Conservation (phyloP, 352 stramenopile species). For the Globisporangium apiculatum region DNA sequence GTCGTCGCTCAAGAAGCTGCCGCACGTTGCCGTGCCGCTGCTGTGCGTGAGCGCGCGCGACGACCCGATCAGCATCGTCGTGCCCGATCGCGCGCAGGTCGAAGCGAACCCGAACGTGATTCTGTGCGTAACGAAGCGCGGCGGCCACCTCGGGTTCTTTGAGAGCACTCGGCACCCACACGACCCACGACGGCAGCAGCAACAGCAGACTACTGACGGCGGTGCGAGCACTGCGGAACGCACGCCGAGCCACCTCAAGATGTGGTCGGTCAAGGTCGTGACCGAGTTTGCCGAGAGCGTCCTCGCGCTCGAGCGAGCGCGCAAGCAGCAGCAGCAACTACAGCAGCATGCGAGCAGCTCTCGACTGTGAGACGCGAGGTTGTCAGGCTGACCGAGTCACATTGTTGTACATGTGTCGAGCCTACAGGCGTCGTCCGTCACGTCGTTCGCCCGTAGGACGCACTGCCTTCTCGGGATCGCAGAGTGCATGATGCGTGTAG, state of each 20-base stretch:
- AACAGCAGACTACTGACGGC: too few relatives aligned
- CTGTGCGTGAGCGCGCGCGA: conserved; percentile 58
- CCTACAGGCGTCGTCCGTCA: too few relatives aligned
- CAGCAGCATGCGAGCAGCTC: neutral
- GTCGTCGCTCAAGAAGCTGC: conserved; percentile 29
- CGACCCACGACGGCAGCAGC: too few relatives aligned
- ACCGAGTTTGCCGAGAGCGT: conserved; percentile 51
- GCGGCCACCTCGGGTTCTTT: conserved; percentile 70
- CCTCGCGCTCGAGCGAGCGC: conserved; percentile 16
- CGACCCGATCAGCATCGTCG: conserved; percentile 47
- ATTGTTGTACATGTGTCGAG: too few relatives aligned
- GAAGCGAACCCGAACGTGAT: conserved; percentile 52
- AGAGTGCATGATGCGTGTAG: too few relatives aligned
- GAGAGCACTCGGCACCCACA: conserved; percentile 15
- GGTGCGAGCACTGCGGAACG: too few relatives aligned
- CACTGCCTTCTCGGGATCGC: too few relatives aligned
- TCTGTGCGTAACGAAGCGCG: conserved; percentile 50
- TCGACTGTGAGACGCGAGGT: too few relatives aligned
- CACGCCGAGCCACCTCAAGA: conserved; percentile 10
- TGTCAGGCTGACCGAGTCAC: too few relatives aligned
- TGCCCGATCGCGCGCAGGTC: conserved; percentile 25
- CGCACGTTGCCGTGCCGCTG: conserved; percentile 36
- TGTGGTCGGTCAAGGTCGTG: conserved; percentile 44
- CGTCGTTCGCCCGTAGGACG: too few relatives aligned
- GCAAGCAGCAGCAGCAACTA: neutral